Base-by-base conservation (phyloP, 1,139 yeast species). In the Yamadazyma trypodendri region DNA sequence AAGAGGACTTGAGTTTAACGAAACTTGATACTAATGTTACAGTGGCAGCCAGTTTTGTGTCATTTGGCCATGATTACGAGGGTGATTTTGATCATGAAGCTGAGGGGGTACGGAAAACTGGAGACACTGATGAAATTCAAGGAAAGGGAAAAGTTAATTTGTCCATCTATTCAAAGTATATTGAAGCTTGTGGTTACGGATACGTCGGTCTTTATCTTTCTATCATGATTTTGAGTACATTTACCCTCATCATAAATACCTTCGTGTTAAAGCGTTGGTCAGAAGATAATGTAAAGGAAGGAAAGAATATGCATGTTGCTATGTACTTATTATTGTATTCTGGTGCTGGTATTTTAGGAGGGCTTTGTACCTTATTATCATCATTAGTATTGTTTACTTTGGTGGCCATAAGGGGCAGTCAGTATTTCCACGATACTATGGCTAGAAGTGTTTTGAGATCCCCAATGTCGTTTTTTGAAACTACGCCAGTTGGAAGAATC, bases 381-480 rank as follows among this genome's bases (percentile, higher is more conserved):
- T 55, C 63, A 0, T 46, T 56, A 36, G 50, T 67, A 28, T 47
- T 67, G n/a, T 63, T 68, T 64, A 54, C 60, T 2, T 60, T 46
- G 37, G 58, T 67, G 40, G 57, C 60, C 16, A 52, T 65, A 22
- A 54, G 51, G 34, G 69, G 67, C 7, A 57, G 71, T n/a, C 56
- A 41, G 25, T 51, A 51, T 39, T 63, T 66, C 50, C 74, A 68
- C 43, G 66, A 65, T 38, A 57, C 54, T 20, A 63, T 67, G 70
- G 68, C 70, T 3, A 43, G 48, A 31, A 48, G 61, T n/a, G 63
- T 68, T 1, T 55, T 66, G 40, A 55, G 68, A 40, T 58, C 72
- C 2, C 74, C 74, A 28, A 68, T 68, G 74, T 60, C 68, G 2
- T 67, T 66, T 44, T 68, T 67, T 42, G 74, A 68, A 42, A 67